These are phyloP conservation scores for Moesziomyces globuligerus DNA, from an alignment of 1,284 basidiomycete species.

Conservation along the genomic window DNA sequence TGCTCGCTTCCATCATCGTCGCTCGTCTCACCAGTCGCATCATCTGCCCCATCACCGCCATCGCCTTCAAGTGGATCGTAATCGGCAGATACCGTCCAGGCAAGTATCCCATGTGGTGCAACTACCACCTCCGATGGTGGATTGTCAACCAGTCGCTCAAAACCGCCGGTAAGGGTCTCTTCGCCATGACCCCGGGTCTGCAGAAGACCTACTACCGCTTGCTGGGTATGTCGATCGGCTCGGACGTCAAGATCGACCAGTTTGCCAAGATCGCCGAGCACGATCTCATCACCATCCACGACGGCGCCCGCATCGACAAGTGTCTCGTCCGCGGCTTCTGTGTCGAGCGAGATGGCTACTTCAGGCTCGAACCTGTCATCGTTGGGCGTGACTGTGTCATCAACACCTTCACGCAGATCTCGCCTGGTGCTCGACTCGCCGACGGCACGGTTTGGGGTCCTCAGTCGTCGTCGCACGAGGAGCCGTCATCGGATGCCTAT, in stretches of 20 bases:
- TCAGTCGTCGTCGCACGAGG: constrained; percentile 65
- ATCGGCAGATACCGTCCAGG: constrained; percentile 66
- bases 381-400: constrained; percentile 67
- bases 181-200: constrained; percentile 59
- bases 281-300: constrained; percentile 67
- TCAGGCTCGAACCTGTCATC: constrained; percentile 66
- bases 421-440: constrained; percentile 64
- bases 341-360: constrained; percentile 67
- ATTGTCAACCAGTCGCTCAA: constrained; percentile 67
- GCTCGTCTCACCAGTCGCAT: constrained; percentile 66
- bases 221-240: constrained; percentile 65
- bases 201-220: constrained; percentile 65
- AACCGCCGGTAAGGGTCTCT: constrained; percentile 65
- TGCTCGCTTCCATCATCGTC: constrained; percentile 63
- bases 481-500: constrained; percentile 65
- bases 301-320: constrained; percentile 65
- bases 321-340: constrained; percentile 66
- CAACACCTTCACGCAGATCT: constrained; percentile 67
- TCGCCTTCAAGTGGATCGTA: constrained; percentile 67
- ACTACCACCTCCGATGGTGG: constrained; percentile 68
- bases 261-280: constrained; percentile 63
- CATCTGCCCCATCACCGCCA: constrained; percentile 66
- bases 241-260: constrained; percentile 63
- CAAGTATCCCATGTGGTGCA: constrained; percentile 67
- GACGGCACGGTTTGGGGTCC: constrained; percentile 67